Evolutionary conservation across 2,329 filamentous ascomycete genomes (phyloP), one percentile per base, ranked within the genome.

Genomic region (Paramyrothecium roridum): DNA sequence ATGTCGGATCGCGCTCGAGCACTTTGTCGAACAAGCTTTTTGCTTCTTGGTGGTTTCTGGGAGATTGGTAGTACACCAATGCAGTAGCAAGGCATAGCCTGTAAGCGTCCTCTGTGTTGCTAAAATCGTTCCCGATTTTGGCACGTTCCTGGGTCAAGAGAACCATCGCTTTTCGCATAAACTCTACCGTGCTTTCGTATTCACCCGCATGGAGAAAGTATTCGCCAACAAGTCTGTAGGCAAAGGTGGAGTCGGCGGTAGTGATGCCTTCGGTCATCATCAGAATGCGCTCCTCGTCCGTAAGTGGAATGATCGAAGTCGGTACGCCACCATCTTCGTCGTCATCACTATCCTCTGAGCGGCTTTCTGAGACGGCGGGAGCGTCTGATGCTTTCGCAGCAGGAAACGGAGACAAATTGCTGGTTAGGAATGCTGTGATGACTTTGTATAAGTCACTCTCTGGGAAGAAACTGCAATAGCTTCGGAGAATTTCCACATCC

Each of bases 161-260:
- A 34, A 80, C 79, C 48, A 90, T 75, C 1, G 89, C 92, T 64
- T 88, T 90, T 46, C 91, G 86, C 73, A 91, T 88, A 21, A 89
- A 82, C 56, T 96, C 90, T 1, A 90, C 89, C 1, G 87, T 88
- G 61, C 81, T 90, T 66, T 95, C 88, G 67, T 96, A 86, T 65
- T 98, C 95, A 62, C 96, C 92, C 6, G 96, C 76, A 57, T 88
- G 84, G 52, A 95, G 79, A 64, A 96, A 96, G 66, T 93, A 93
- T 61, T 93, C 87, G 11, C 85, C 87, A 69, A 95, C 86, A 26
- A 99, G 78, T 20, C 93, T 85, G 70, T 96, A 91, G 12, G 91
- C 90, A 50, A 99, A 81, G 3, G 90, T 76, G 0, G 95, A 98
- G 48, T 87, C 81, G 1, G 81, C 77, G 34, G 82, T 81, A 21